A percentile compares a stretch with the other conserved stretches of the same genome.
Conservation (phyloP, 2,329 filamentous ascomycete species). For the Fusarium pseudonygamai region DNA sequence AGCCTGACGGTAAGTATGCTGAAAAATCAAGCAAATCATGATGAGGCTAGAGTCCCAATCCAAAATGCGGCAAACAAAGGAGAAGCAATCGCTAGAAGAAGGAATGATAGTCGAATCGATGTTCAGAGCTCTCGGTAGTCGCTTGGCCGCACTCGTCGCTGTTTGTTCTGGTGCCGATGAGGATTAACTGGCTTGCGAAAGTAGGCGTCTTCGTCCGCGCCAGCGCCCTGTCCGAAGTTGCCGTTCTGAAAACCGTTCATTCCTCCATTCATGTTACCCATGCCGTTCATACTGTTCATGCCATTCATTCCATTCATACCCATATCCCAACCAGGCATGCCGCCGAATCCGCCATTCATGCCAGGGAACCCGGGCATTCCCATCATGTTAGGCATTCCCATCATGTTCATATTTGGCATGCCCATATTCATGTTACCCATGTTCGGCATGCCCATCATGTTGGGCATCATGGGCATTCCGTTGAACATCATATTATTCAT, state of each 20-base stretch:
- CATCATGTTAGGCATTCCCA: conserved; percentile 47
- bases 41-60: conserved; percentile 16
- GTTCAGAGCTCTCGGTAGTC: conserved; percentile 85
- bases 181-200: conserved; percentile 97
- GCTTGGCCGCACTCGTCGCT: conserved; percentile 82
- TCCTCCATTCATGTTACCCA: conserved; percentile 43
- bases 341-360: conserved; percentile 45
- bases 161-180: conserved; percentile 84
- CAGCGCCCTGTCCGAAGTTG: conserved; percentile 63
- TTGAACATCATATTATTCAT: conserved; percentile 55
- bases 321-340: conserved; percentile 43
- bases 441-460: conserved; percentile 53
- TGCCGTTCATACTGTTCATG: conserved; percentile 42
- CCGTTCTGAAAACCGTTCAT: conserved; percentile 49
- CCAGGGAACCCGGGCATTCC: conserved; percentile 45
- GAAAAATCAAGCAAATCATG: conserved; percentile 14
- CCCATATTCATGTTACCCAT: conserved; percentile 52
- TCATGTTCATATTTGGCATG: conserved; percentile 47
- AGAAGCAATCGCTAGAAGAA: conserved; percentile 22
- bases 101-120: conserved; percentile 5
- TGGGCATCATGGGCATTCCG: conserved; percentile 53
- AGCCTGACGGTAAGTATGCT: conserved; percentile 26
- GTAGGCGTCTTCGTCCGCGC: conserved; percentile 90
- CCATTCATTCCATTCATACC: conserved; percentile 39
- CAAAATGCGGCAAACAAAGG: conserved; percentile 14